phyloP scores from a whole-genome alignment of 1,284 basidiomycete genomes.

The Testicularia cyperi region DNA sequence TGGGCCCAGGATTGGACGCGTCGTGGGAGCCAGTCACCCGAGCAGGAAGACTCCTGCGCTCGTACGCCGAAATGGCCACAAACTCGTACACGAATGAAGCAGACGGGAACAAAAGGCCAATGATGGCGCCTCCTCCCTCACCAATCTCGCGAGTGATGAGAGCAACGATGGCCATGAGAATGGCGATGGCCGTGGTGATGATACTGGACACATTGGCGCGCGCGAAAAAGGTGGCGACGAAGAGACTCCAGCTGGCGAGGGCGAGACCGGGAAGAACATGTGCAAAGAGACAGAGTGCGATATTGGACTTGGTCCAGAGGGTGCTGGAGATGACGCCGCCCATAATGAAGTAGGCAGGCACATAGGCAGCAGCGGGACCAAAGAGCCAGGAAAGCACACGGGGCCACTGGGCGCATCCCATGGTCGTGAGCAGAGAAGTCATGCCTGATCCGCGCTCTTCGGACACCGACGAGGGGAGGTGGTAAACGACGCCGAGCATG shows the following conservation, averaged over 20 bases:
- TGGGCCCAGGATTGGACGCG: conserved; percentile 61
- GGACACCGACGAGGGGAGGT: conserved; percentile 61
- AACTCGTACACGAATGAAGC: conserved; percentile 74
- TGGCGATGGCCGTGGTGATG: conserved; percentile 68
- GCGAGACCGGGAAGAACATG: conserved; percentile 71
- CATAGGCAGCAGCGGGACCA: conserved; percentile 62
- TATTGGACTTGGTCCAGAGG: conserved; percentile 69
- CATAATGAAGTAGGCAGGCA: conserved; percentile 71
- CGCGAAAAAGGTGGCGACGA: conserved; percentile 70
- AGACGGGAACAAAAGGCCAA: conserved; percentile 73
- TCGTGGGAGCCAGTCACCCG: conserved; percentile 63
- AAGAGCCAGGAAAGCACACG: conserved; percentile 27
- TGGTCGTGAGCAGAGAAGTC: conserved; percentile 29
- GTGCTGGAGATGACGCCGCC: conserved; percentile 68
- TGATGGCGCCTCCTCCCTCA: conserved; percentile 66
- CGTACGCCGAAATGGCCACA: conserved; percentile 70
- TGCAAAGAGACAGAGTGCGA: conserved; percentile 68
- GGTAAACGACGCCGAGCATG: conserved; percentile 71
- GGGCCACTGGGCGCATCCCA: conserved; percentile 30
- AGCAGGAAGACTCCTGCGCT: conserved; percentile 66
- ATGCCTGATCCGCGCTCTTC: conserved; percentile 28
- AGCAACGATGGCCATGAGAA: conserved; percentile 72
- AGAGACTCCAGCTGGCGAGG: conserved; percentile 72
- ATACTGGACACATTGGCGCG: conserved; percentile 75
- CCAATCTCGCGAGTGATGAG: conserved; percentile 65